Base-by-base conservation (phyloP, 2,329 filamentous ascomycete genomes). In the Aureobasidium musti region DNA sequence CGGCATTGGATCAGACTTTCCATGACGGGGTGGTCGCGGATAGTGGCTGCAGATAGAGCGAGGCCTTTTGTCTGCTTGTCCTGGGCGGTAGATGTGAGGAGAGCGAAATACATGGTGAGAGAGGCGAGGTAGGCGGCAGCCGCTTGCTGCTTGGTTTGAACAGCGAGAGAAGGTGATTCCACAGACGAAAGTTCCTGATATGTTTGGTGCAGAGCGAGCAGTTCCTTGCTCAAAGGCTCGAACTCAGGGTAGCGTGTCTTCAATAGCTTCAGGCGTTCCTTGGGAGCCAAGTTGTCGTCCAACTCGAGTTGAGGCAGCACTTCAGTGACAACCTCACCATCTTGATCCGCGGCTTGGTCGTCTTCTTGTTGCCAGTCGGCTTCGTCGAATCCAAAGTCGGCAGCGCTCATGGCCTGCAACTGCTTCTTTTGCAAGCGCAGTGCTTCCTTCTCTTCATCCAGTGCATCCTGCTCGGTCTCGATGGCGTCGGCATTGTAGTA, bases 21-120 rank as follows among this genome's bases (percentile, higher is more conserved):
- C 92, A 99, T 98, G 68, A 99, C 86, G 17, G 92, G 88, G 77
- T 99, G 95, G 63, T 97, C 91, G 68, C 91, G 88, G 49, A 99
- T 80, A 71, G 96, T 88, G n/a, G 84, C 82, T 5, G 94, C 90
- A 65, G 91, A 84, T 70, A 96, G 79, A 0, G 91, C 84, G 67
- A 87, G 83, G 14, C 79, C 78, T 7, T 73, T 69, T 0, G 80
- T 77, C 8, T 82, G 83, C 41, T 82, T 79, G 0, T 81, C 80
- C 59, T 88, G 83, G 2, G 88, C 84, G 0, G 91, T 89, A 0
- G 92, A 96, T 13, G 92, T 91, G n/a, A 99, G 81, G 41, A 98
- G 85, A 43, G 93, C 91, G 77, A 99, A 97, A 78, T 99, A 99
- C 87, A 97, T 93, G 57, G 91, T 89, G 71, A 99, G 82, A 1